A percentile compares a stretch with the other conserved stretches of the same genome.
Evolutionary conservation across 2,329 filamentous ascomycete species (phyloP).

Genomic region (Tetracladium maxilliforme): DNA sequence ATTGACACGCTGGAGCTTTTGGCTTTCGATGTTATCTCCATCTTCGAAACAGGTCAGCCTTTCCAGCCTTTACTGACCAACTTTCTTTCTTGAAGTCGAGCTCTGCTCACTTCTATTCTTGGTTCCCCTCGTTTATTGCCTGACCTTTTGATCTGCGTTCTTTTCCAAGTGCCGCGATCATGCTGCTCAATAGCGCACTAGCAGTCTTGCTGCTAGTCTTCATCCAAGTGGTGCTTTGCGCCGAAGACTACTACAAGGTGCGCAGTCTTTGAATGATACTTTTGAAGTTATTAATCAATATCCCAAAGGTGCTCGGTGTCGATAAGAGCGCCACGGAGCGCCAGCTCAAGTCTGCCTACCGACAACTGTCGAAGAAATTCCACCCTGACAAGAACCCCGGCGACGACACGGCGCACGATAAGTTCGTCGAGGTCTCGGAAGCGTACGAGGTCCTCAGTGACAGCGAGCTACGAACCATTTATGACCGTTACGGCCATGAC

Average conservation of each 20-base stretch:
- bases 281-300: slow-evolving; percentile 3
- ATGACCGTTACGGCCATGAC: slow-evolving; percentile 89
- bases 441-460: slow-evolving; percentile 88
- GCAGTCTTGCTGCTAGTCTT: slow-evolving; percentile 35
- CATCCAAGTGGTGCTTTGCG: slow-evolving; percentile 39
- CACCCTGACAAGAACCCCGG: slow-evolving; percentile 96
- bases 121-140: no score
- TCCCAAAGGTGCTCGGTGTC: slow-evolving; percentile 57
- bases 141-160: no score
- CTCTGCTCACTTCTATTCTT: no score
- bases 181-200: no score
- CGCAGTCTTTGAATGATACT: background rate
- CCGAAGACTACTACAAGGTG: slow-evolving; percentile 71
- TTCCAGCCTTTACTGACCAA: no score
- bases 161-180: no score
- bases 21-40: no score
- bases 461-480: slow-evolving; percentile 67
- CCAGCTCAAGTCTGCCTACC: slow-evolving; percentile 89
- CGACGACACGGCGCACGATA: slow-evolving; percentile 67
- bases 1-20: no score
- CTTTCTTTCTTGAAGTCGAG: no score
- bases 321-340: slow-evolving; percentile 66
- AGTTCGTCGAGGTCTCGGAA: slow-evolving; percentile 87
- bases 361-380: slow-evolving; percentile 82
- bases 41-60: no score